Percentiles rank a stretch among this genome's conserved stretches.
Evolutionary conservation across 2,329 filamentous ascomycete genomes (phyloP).

Genomic region (Colletotrichum sublineola): DNA sequence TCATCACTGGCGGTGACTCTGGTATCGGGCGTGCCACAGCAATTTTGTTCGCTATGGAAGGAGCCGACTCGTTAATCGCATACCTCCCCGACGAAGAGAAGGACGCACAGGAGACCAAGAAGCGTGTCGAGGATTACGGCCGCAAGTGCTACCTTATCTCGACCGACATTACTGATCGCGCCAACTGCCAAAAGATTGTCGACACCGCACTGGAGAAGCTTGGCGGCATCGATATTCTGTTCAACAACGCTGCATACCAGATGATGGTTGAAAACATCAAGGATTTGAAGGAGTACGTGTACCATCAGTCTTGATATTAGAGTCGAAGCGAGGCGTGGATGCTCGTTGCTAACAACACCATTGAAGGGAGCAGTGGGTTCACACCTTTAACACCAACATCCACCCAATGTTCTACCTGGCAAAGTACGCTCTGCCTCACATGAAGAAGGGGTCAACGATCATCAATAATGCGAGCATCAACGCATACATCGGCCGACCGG

Average conservation of each 20-base stretch:
- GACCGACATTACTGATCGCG: slow-evolving; percentile 73
- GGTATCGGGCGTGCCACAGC: slow-evolving; percentile 84
- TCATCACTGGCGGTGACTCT: slow-evolving; percentile 86
- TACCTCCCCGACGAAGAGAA: slow-evolving; percentile 82
- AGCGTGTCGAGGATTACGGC: slow-evolving; percentile 75
- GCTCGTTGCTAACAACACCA: neutral
- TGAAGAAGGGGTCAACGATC: slow-evolving; percentile 80
- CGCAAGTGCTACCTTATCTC: slow-evolving; percentile 73
- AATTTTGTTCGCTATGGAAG: slow-evolving; percentile 85
- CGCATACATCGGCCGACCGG: slow-evolving; percentile 83
- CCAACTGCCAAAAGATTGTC: slow-evolving; percentile 78
- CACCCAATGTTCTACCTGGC: slow-evolving; percentile 85
- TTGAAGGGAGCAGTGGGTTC: slow-evolving; percentile 76
- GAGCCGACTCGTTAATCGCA: slow-evolving; percentile 78
- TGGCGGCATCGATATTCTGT: slow-evolving; percentile 79
- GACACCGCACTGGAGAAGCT: slow-evolving; percentile 75
- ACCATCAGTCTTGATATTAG: slow-evolving; percentile 21
- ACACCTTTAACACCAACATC: slow-evolving; percentile 87
- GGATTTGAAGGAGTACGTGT: slow-evolving; percentile 75
- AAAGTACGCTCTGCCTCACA: slow-evolving; percentile 81
- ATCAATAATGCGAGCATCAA: slow-evolving; percentile 91
- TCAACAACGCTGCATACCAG: slow-evolving; percentile 78
- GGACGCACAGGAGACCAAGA: slow-evolving; percentile 82
- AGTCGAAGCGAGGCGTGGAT: neutral
- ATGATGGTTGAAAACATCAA: slow-evolving; percentile 80